Percentiles rank a stretch among this genome's conserved stretches.
phyloP scores from a whole-genome alignment of 805 yeast species.

The Metschnikowia sp. region DNA sequence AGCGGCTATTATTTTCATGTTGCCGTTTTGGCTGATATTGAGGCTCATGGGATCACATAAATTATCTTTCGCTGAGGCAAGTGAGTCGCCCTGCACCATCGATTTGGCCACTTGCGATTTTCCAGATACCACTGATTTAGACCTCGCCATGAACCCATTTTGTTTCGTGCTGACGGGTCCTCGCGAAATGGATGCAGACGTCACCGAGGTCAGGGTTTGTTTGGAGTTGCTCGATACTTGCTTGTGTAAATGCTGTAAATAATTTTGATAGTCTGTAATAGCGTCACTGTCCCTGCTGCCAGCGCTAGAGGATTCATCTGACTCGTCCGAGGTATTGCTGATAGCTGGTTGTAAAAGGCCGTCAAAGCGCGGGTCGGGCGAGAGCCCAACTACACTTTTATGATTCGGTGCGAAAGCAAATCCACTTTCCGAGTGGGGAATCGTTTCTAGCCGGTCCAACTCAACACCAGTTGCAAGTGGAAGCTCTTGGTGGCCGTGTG shows the following conservation, averaged over 20 bases:
- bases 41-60: conserved; percentile 11
- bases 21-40: conserved; percentile 11
- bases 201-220: conserved; percentile 17
- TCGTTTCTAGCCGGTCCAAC: background rate
- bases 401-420: background rate
- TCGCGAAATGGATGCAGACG: conserved; percentile 15
- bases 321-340: conserved; percentile 6
- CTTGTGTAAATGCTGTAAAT: conserved; percentile 16
- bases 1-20: conserved; percentile 32
- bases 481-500: conserved; percentile 13
- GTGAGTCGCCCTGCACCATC: conserved; percentile 6
- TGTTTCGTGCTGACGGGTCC: conserved; percentile 13
- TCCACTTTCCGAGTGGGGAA: background rate
- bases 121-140: conserved; percentile 3
- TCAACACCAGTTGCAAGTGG: background rate
- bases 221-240: conserved; percentile 11
- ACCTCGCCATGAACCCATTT: conserved; percentile 3
- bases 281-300: conserved; percentile 3
- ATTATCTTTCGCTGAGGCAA: conserved; percentile 10
- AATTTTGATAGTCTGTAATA: conserved; percentile 20
- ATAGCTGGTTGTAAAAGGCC: conserved; percentile 1
- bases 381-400: background rate
- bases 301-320: conserved; percentile 10
- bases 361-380: background rate
- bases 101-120: conserved; percentile 1